Conservation (phyloP, 257 asterid species). For the Solanum pinnatisectum region DNA sequence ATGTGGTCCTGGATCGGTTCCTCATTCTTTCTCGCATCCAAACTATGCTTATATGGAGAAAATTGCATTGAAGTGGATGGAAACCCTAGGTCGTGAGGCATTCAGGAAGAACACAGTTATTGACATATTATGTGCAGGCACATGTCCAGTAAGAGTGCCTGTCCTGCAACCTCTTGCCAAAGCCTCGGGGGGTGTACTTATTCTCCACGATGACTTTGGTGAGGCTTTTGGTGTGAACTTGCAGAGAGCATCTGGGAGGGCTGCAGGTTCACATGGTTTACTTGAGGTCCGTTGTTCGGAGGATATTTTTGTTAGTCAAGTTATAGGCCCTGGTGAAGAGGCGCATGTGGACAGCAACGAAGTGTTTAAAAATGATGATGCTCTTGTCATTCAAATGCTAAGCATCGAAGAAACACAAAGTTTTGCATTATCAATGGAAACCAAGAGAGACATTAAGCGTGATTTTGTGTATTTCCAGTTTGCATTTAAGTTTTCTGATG, state of each 20-base stretch:
- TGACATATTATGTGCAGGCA: conserved; percentile 90
- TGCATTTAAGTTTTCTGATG: conserved; percentile 61
- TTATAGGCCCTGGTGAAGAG: conserved; percentile 94
- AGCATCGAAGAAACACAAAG: conserved; percentile 90
- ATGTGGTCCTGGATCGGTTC: conserved; percentile 89
- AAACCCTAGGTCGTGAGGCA: conserved; percentile 64
- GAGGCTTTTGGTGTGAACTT: conserved; percentile 97
- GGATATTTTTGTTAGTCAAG: conserved; percentile 71
- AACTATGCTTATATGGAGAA: conserved; percentile 79
- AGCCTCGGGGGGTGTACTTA: conserved; percentile 77
- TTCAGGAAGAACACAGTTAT: conserved; percentile 55
- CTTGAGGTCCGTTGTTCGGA: conserved; percentile 89
- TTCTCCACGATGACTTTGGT: conserved; percentile 92
- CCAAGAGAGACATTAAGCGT: conserved; percentile 70
- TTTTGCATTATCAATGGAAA: conserved; percentile 71
- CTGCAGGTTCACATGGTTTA: conserved; percentile 89
- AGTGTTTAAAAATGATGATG: conserved; percentile 49
- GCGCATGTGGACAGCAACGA: conserved; percentile 60
- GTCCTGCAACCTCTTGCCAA: conserved; percentile 80
- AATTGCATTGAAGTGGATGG: conserved; percentile 79
- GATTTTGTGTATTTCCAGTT: conserved; percentile 82
- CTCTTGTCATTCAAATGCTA: conserved; percentile 65
- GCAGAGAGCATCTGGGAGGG: conserved; percentile 86
- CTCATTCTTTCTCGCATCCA: conserved; percentile 72
- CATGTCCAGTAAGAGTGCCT: conserved; percentile 84